Conservation (phyloP, 2,329 filamentous ascomycete genomes). For the Calonectria montana region DNA sequence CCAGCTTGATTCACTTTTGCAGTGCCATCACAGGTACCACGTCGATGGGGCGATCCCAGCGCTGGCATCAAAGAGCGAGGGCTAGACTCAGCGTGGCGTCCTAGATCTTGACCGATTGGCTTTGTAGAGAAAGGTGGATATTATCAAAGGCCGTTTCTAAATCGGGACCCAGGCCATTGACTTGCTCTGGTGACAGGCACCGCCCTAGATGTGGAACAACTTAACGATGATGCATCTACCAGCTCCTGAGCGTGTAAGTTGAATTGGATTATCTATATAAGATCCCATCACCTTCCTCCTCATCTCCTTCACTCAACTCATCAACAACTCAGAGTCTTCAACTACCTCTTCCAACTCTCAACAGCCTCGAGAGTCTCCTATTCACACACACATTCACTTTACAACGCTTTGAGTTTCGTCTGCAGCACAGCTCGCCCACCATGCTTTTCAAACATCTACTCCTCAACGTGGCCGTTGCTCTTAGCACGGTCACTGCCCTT, state of each 20-base stretch:
- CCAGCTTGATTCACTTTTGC: neutral
- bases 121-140: neutral
- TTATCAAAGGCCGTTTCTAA: neutral
- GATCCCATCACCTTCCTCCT: neutral
- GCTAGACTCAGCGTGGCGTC: neutral
- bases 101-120: neutral
- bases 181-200: neutral
- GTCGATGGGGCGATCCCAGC: neutral
- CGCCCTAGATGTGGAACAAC: neutral
- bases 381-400: neutral
- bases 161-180: neutral
- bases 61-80: neutral
- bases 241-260: neutral
- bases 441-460: slow-evolving; percentile 37
- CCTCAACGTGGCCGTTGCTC: slow-evolving; percentile 33
- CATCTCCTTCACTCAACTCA: neutral
- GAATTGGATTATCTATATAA: neutral
- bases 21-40: neutral
- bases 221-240: neutral
- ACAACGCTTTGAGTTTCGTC: slow-evolving; percentile 19
- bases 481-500: slow-evolving; percentile 34
- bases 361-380: neutral
- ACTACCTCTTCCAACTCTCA: neutral
- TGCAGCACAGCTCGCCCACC: slow-evolving; percentile 28
- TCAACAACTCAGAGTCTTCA: neutral